phyloP scores from a whole-genome alignment of 2,329 filamentous ascomycete species.

The Aspergillus thermomutatus region DNA sequence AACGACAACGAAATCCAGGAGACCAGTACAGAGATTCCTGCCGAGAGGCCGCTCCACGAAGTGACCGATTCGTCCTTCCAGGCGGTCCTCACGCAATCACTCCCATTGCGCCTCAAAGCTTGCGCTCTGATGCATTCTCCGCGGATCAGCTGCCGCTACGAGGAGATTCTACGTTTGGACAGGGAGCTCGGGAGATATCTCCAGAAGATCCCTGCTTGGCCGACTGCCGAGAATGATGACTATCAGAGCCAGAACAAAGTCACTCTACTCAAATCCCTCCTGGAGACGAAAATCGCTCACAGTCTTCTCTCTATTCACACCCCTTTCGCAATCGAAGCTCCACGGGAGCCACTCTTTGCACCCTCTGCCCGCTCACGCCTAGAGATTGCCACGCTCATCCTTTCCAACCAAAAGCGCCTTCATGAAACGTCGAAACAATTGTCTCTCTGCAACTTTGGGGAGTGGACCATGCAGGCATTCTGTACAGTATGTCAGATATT shows the following conservation, averaged over 20 bases:
- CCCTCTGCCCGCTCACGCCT: conserved; percentile 34
- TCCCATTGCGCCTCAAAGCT: conserved; percentile 30
- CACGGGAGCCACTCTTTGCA: conserved; percentile 29
- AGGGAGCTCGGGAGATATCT: conserved; percentile 35
- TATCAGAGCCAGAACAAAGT: conserved; percentile 24
- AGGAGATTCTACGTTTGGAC: conserved; percentile 40
- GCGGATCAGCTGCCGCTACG: conserved; percentile 35
- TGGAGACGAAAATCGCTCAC: conserved; percentile 36
- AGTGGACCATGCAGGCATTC: conserved; percentile 37
- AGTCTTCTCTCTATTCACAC: conserved; percentile 39
- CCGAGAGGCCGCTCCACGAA: conserved; percentile 26
- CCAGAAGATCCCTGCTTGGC: conserved; percentile 34
- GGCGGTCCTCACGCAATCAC: conserved; percentile 25
- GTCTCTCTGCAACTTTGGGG: conserved; percentile 33
- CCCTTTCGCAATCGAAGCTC: conserved; percentile 35
- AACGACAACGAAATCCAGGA: conserved; percentile 49
- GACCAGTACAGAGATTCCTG: conserved; percentile 27
- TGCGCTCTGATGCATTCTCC: conserved; percentile 37
- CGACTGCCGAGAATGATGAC: conserved; percentile 15
- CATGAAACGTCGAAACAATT: conserved; percentile 30
- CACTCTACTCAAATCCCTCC: conserved; percentile 29
- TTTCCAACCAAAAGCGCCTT: conserved; percentile 34
- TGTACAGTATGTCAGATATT: conserved; percentile 38
- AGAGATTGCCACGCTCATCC: conserved; percentile 36
- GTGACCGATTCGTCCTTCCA: conserved; percentile 39